These are phyloP conservation scores for Schwanniomyces sp. DNA, from an alignment of 805 yeast species.

Conservation along the genomic window DNA sequence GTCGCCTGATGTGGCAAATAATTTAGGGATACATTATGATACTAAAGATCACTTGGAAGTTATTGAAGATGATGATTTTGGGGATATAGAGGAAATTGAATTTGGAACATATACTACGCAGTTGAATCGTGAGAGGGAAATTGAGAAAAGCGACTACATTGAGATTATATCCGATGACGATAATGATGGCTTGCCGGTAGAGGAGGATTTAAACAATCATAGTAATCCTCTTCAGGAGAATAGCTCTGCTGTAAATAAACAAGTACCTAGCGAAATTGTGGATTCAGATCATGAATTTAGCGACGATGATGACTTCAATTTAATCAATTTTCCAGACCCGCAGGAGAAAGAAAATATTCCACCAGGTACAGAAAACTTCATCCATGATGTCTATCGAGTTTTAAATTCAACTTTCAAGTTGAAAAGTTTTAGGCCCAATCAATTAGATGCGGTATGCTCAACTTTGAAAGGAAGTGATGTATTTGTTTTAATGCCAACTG, in stretches of 20 bases:
- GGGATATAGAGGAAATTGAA: conserved; percentile 16
- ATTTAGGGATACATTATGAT: conserved; percentile 29
- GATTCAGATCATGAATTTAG: conserved; percentile 23
- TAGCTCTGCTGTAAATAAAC: not conserved
- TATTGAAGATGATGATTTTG: conserved; percentile 12
- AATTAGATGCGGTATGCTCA: conserved; percentile 81
- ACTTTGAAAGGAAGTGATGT: conserved; percentile 79
- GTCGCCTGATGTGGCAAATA: conserved; percentile 34
- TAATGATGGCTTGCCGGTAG: conserved; percentile 9
- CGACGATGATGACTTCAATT: conserved; percentile 34
- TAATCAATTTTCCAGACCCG: conserved; percentile 17
- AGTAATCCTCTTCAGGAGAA: conserved; percentile 1
- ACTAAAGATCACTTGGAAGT: conserved; percentile 15
- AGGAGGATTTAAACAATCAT: not conserved
- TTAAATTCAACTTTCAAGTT: conserved; percentile 64
- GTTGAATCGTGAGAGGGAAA: conserved; percentile 40
- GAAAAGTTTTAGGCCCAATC: conserved; percentile 73
- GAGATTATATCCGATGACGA: conserved; percentile 39
- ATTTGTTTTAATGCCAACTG: conserved; percentile 97
- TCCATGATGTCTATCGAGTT: conserved; percentile 62
- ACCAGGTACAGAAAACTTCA: conserved; percentile 53
- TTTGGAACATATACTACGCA: conserved; percentile 33
- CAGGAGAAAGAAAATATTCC: conserved; percentile 17
- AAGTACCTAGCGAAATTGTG: conserved; percentile 2
- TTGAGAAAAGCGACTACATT: conserved; percentile 27